Evolutionary conservation across 805 yeast species (phyloP), one percentile per base, ranked within the genome.

Genomic region (Candida quercuum): DNA sequence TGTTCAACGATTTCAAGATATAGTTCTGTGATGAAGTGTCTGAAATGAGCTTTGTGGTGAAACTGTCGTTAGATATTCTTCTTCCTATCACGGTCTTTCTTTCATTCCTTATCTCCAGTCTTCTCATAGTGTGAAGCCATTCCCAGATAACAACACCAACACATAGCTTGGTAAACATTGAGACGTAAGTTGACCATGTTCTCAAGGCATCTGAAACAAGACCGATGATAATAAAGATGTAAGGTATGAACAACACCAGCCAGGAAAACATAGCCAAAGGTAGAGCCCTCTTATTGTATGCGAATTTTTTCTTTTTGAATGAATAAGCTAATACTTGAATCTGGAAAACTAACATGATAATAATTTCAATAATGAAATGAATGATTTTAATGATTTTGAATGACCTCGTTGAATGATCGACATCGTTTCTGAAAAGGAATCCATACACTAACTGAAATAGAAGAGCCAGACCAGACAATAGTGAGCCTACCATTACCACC

Each of bases 61-160:
- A 61, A 39, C 72, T 76, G 34, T 74, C 78, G 34, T 65, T 60
- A 1, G 58, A 53, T 23, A 78, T 70, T 42, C 74, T 66, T 42
- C 87, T 65, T 0, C 89, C 89, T 32, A 81, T 66, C 9, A 82
- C 74, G 1, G 81, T 81, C 44, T 63, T 61, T 34, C 69, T 60
- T 43, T 81, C 86, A 21, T 63, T 55, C 23, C 67, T 57, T 42
- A 68, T 64, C 43, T 76, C 81, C 30, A 73, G 51, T 14, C 64
- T 50, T 43, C 73, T 70, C 29, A 78, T 75, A 31, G 76, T 69
- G 48, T 65, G 72, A 9, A 78, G 56, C 81, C 86, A 77, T 57
- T 81, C 86, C 82, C 85, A 80, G 1, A 77, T 66, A 18, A 75
- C 63, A 1, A 79, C 72, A 14, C 71, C 60, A 4, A 76, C 57